Evolutionary conservation across 2,329 filamentous ascomycete species (phyloP), one percentile per base, ranked within the genome.

Genomic region (Daldinia sp.): DNA sequence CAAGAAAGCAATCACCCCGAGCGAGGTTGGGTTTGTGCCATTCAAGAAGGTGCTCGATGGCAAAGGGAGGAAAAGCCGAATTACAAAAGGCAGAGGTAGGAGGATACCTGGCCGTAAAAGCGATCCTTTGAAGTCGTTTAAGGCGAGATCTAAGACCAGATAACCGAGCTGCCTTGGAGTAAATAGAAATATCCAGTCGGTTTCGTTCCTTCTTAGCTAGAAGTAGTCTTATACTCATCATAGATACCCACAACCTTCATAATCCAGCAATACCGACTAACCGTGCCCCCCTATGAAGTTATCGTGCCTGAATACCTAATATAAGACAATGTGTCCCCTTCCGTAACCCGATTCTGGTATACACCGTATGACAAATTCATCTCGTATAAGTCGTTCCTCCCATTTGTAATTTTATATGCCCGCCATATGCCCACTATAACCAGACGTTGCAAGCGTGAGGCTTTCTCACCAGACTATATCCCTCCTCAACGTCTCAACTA

Each of bases 81-180:
- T 71, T 37, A 74, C 74, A 49, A 83, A 82, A 69, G 79, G 77
- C 11, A 79, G 78, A 65, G 80, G 79, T 37, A 83, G 79, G 69
- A 87, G 85, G 75, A 79, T 79, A 30, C 83, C 80, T 37, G 81
- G 83, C n/a, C 86, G 88, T 72, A 94, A 90, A 77, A 80, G 86
- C 53, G 93, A 98, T 81, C 94, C 94, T 5, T 80, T 97, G 74
- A 96, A 94, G 82, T 94, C 90, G 7, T 95, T 97, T 77, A 96
- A 92, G 76, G 86, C 85, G 21, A 80, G 84, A 70, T 77, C 81
- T 55, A 86, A 82, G 77, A 66, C 68, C 11, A 76, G 74, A 60
- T 74, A 71, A 45, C 17, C 11, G 15, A 35, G 11, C 13, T 29
- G 29, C 4, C 23, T 47, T 37, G 8, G 29, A 23, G 23, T 23